Evolutionary conservation across 148 eudicot genomes (phyloP), one percentile per base, ranked within the genome.

Genomic region (Rhododendron ferrugineum): DNA sequence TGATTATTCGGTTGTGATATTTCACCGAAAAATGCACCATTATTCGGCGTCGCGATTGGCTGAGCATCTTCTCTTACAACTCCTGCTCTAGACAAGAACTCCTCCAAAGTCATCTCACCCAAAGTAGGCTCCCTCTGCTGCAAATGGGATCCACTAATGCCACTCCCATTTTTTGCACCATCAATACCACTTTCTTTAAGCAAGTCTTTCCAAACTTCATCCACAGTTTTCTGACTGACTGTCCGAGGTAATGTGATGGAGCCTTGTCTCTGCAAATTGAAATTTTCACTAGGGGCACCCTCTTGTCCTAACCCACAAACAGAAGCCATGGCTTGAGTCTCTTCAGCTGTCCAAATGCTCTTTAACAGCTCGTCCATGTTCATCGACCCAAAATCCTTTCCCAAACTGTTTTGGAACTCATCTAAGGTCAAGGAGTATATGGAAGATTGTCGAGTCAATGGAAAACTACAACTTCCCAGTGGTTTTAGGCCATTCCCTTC

Each of bases 331-430:
- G 86, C 87, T 87, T 92, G 94, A 78, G 85, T 87, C 84, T 90
- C 92, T 83, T 92, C 94, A 34, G 89, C 94, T 62, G 88, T 87
- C 94, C 92, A 92, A 68, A 92, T 92, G 83, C 81, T 92, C 89
- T 88, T 90, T 42, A 92, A 81, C 28, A 92, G 91, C 50, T 90
- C 92, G 62, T 92, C 94, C 92, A 92, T 90, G 84, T 92, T 92
- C 92, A 92, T 92, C 2, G 94, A 92, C 30, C 94, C 94, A 37
- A 90, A 92, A 80, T 92, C 94, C 86, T 92, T 92, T 54, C 90
- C 89, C 40, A 89, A 80, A 13, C 87, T 88, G 82, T 82, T 90
- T 58, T 92, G 94, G 23, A 92, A 85, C 90, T 92, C 94, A 52
- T 90, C 94, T 81, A 92, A 89, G 28, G 92, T 92, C 85, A 90